Conservation (phyloP, 108 stramenopile genomes). For the Chaetoceros muelleri region DNA sequence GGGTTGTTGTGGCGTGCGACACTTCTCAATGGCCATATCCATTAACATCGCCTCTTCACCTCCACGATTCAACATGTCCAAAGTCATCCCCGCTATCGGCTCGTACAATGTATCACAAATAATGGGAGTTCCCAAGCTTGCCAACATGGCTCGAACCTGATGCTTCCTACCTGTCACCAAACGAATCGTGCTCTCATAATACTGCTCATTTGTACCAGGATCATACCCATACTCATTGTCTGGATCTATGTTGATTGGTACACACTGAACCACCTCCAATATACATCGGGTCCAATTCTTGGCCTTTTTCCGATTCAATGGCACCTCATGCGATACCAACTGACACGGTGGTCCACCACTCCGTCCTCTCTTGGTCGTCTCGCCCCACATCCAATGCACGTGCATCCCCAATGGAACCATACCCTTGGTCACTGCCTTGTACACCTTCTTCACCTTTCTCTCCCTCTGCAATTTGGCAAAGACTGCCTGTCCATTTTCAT, state of each 20-base stretch:
- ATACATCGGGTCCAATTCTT: constrained; percentile 78
- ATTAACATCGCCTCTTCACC: constrained; percentile 37
- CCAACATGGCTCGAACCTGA: constrained; percentile 79
- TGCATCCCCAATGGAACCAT: constrained; percentile 83
- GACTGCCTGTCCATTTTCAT: constrained; percentile 72
- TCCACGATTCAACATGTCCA: constrained; percentile 45
- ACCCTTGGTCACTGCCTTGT: constrained; percentile 63
- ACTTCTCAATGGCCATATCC: constrained; percentile 49
- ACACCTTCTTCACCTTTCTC: constrained; percentile 76
- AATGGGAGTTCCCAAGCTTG: constrained; percentile 72
- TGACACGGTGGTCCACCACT: constrained; percentile 79
- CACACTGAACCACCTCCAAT: constrained; percentile 73
- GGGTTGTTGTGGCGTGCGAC: constrained; percentile 50
- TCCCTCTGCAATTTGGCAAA: constrained; percentile 68
- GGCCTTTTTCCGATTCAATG: constrained; percentile 60
- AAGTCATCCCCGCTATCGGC: constrained; percentile 64
- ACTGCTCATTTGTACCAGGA: constrained; percentile 35
- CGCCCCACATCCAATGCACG: constrained; percentile 84
- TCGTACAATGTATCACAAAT: constrained; percentile 76
- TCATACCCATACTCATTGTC: constrained; percentile 38
- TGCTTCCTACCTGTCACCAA: constrained; percentile 84
- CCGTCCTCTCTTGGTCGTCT: constrained; percentile 42
- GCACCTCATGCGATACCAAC: constrained; percentile 54
- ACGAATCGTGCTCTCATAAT: constrained; percentile 77
- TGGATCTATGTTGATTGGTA: constrained; percentile 49